Base-by-base conservation (phyloP, 345 rosid species). In the Eucalyptus viminalis region DNA sequence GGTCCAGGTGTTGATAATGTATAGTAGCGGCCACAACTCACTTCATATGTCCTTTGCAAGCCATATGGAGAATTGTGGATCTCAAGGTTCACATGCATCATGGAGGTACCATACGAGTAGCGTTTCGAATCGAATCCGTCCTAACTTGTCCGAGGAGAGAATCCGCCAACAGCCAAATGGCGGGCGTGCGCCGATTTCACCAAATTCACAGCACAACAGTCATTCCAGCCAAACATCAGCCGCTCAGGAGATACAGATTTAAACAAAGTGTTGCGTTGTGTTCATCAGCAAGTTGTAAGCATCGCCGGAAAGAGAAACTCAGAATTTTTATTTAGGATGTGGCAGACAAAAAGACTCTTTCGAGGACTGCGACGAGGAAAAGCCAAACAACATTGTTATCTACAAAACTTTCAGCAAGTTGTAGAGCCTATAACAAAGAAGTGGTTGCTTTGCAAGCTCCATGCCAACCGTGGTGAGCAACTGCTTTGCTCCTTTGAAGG, bases 1-100 rank as follows among this genome's bases (percentile, higher is more conserved):
- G 24, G 22, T 51, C 0, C 1, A 0, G 24, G 24, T 19, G 24
- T 53, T 19, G 58, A 53, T 53, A 3, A 19, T 62, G 72, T 14
- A 62, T 3, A 29, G 5, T 31, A 31, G n/a, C 3, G 37, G 76
- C 37, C 5, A 65, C 34, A 34, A 2, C 44, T 72, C 81, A 19
- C 81, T 72, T 72, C 27, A 10, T 19, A 17, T 37, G 44, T 72
- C 81, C 21, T 17, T 43, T 72, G 81, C 40, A 11, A 21, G 6
- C 45, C 25, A 37, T 2, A 4, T 9, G 83, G 15, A 40, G 47
- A 40, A 40, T 40, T 21, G 83, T 40, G 83, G 83, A 76, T 76
- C 27, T 21, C 27, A 1, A 0, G 44, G 83, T 76, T 76, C 47
- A 21, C 47, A 76, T 11, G 27, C 47, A 37, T 76, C 25, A 11